These are phyloP conservation scores for Sporisorium iseilematis-ciliati DNA, from an alignment of 1,284 basidiomycete species.

Conservation along the genomic window DNA sequence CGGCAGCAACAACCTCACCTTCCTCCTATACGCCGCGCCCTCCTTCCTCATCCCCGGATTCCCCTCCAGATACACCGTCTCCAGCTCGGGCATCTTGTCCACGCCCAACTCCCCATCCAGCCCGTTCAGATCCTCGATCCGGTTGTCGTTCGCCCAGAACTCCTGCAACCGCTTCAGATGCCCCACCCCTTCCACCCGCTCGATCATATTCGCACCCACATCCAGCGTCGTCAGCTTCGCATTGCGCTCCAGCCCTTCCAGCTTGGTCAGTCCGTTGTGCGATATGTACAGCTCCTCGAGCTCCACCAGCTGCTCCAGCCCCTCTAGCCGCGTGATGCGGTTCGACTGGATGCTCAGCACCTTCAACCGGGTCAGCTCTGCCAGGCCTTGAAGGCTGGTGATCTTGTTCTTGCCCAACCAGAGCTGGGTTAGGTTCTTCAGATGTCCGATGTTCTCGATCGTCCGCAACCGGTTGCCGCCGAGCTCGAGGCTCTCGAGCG, in stretches of 20 bases:
- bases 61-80: slow-evolving; percentile 93
- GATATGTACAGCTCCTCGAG: slow-evolving; percentile 94
- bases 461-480: slow-evolving; percentile 91
- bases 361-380: slow-evolving; percentile 34
- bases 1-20: slow-evolving; percentile 87
- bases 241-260: slow-evolving; percentile 82
- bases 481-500: slow-evolving; percentile 85
- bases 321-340: slow-evolving; percentile 88
- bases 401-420: slow-evolving; percentile 85
- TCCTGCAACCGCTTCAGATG: slow-evolving; percentile 85
- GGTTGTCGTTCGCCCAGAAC: slow-evolving; percentile 93
- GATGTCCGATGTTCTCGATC: slow-evolving; percentile 87
- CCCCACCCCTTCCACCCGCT: slow-evolving; percentile 81
- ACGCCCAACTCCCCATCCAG: slow-evolving; percentile 81
- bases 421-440: slow-evolving; percentile 87
- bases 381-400: slow-evolving; percentile 52
- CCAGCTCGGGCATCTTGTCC: slow-evolving; percentile 75
- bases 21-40: slow-evolving; percentile 84
- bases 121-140: slow-evolving; percentile 78
- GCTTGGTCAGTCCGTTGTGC: slow-evolving; percentile 86
- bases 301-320: slow-evolving; percentile 72
- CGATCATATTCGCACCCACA: slow-evolving; percentile 85
- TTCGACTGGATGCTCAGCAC: slow-evolving; percentile 86
- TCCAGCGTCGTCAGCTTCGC: slow-evolving; percentile 84
- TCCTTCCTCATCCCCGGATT: slow-evolving; percentile 90